Evolutionary conservation across 2,329 filamentous ascomycete species (phyloP).

Genomic region (Sarocladium brachiariae): DNA sequence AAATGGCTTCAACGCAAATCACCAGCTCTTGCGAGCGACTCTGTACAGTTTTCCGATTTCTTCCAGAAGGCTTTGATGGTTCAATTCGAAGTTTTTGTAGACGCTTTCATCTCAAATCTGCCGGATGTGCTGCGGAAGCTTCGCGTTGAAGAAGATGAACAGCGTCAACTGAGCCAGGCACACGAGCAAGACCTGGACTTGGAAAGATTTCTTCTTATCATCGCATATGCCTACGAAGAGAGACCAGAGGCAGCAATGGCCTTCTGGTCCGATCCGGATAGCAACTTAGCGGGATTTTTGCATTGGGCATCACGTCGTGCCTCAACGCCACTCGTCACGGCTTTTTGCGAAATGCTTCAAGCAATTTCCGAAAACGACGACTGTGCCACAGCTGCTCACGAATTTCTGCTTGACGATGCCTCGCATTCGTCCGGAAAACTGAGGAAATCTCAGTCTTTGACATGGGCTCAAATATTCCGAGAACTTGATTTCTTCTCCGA

Average conservation of each 20-base stretch:
- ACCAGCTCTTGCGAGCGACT: conserved; percentile 59
- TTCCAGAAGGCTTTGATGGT: conserved; percentile 71
- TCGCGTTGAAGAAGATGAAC: conserved; percentile 83
- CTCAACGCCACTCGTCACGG: conserved; percentile 90
- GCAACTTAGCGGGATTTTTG: conserved; percentile 88
- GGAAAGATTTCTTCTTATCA: conserved; percentile 85
- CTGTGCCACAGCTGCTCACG: conserved; percentile 78
- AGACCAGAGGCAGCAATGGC: conserved; percentile 76
- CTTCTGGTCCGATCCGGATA: conserved; percentile 90
- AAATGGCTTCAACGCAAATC: conserved; percentile 78
- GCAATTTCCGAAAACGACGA: conserved; percentile 77
- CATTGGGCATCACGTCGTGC: conserved; percentile 95
- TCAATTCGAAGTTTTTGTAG: conserved; percentile 79
- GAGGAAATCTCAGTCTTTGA: conserved; percentile 75
- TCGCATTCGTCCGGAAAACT: conserved; percentile 68
- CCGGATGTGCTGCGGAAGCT: conserved; percentile 84
- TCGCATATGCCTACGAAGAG: conserved; percentile 84
- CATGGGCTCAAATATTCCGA: conserved; percentile 87
- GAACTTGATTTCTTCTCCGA: conserved; percentile 80
- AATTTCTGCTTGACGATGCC: conserved; percentile 83
- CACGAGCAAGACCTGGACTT: conserved; percentile 67
- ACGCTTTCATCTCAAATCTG: conserved; percentile 91
- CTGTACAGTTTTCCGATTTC: conserved; percentile 60
- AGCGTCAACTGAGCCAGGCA: conserved; percentile 59
- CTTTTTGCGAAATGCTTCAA: conserved; percentile 94